Base-by-base conservation (phyloP, 305 asterid genomes). In the Fraxinus xanthoxyloides region DNA sequence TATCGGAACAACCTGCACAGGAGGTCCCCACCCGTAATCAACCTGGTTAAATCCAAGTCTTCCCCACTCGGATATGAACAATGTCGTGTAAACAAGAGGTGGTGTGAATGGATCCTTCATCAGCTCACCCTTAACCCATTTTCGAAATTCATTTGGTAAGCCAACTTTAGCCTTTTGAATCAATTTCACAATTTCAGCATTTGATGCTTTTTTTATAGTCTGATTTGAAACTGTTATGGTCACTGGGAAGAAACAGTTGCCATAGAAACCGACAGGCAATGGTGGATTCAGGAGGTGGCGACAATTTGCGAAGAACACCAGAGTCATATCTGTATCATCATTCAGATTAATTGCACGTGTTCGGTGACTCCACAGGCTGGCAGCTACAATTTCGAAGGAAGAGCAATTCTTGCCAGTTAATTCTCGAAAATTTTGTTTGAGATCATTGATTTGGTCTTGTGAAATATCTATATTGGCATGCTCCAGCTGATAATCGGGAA, bases 21-120 rank as follows among this genome's bases (percentile, higher is more conserved):
- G 90, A 7, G 56, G 83, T 15, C 92, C 93, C 90, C 91, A 88
- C 63, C 92, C 93, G 69, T 90, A 87, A 70, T 90, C 92, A 15
- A 86, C 90, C 82, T 87, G 84, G 74, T 83, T 83, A 38, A 87
- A 90, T 24, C 93, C 93, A 46, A 90, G 84, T 75, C 91, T 74
- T 6, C 89, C 92, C 93, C 93, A 90, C 79, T 90, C 93, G 0
- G 93, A 87, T 77, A 89, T 56, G 78, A 90, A 87, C 80, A 90
- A 43, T 4, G 93, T 86, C 4, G 83, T 56, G 72, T 88, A 90
- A 17, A 84, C 86, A 5, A 86, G 76, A 30, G 89, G 88, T 1
- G 90, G 90, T 12, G 87, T 80, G 4, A 88, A 90, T 1, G 90
- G 90, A 13, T 79, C 84, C 43, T 30, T 46, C 17, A 43, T 4